Base-by-base conservation (phyloP, 2,329 filamentous ascomycete species). In the Colletotrichum sp. region DNA sequence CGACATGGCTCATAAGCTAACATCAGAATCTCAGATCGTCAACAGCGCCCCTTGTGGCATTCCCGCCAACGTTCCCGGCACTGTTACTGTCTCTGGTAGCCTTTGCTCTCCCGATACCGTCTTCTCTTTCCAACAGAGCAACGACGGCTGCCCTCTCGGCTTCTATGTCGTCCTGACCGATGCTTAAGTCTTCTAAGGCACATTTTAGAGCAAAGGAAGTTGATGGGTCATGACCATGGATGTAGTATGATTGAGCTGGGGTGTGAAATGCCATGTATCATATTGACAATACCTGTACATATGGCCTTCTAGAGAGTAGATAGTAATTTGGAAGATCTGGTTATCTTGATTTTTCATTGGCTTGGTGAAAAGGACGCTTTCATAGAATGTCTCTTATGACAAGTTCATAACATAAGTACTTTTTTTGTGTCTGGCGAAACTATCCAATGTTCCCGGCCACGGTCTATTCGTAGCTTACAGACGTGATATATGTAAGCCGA, bases 41-140 rank as follows among this genome's bases (percentile, higher is more conserved):
- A 75, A 75, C 24, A 75, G 72, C 36, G 72, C 72, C 69, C 72
- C 72, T 6, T 75, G 72, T 12, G 69, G 72, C 39, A 72, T 75
- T 26, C 72, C 72, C 8, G 36, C 69, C 12, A 16, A 32, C 3
- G 12, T 59, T 4, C 63, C 69, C 18, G 72, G 69, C 12, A 75
- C 24, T 24, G 72, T 75, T 6, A 75, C 72, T n/a, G 74, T 76
- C 3, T 74, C 70, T 12, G 71, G 74, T 10, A 62, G 44, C 28
- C 71, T 76, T 12, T 76, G 74, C 65, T 74, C 70, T 6, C 59
- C 70, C 4, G 74, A 76, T 9, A 76, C 74, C 13, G 24, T 21
- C 21, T 76, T 76, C 28, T 18, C 28, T 24, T 76, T 73, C 70
- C 8, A 75, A 13, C 71, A 76, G 59, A 69, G 49, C 15, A 70